Percentiles rank a stretch among this genome's conserved stretches.
These are phyloP conservation scores for Dictyostelium citrinum DNA, from an alignment of 78 protist genomes.

Conservation along the genomic window DNA sequence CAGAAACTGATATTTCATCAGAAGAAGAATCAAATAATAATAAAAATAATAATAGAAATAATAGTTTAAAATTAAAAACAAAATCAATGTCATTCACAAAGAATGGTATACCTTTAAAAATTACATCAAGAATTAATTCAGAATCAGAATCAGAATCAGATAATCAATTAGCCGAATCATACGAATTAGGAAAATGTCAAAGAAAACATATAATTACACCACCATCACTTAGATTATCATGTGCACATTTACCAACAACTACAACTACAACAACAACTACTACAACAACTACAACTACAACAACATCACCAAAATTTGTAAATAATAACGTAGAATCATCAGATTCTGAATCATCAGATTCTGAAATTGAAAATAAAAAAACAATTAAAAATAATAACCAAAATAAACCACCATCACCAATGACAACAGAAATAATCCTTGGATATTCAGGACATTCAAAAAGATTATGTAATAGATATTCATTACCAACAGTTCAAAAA, in stretches of 20 bases:
- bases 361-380: neutral
- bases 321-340: neutral
- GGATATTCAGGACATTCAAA: neutral
- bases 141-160: neutral
- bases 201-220: neutral
- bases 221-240: neutral
- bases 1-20: neutral
- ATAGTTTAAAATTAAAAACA: neutral
- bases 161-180: constrained; percentile 21
- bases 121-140: neutral
- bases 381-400: neutral
- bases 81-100: neutral
- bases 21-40: neutral
- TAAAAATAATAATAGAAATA: neutral
- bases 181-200: neutral
- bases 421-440: neutral
- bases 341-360: neutral
- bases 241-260: neutral
- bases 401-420: neutral
- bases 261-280: neutral
- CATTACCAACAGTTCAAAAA: neutral
- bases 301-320: neutral
- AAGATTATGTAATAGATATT: neutral
- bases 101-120: neutral
- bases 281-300: neutral